Conservation (phyloP, 192 early-diverging fungal genomes). For the Chytriomyces hyalinus region DNA sequence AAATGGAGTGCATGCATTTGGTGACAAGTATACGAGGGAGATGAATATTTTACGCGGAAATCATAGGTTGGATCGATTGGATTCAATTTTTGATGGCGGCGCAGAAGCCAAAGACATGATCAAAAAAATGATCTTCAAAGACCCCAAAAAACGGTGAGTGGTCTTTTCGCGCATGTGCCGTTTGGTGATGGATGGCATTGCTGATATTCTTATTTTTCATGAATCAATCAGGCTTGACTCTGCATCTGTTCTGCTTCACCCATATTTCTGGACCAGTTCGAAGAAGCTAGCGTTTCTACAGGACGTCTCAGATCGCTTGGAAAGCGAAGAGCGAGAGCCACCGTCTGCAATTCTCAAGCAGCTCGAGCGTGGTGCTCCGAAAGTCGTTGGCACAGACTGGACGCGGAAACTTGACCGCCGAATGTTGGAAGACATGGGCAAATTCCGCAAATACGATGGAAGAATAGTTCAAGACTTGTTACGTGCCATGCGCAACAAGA, state of each 20-base stretch:
- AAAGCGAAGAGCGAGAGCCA: constrained; percentile 81
- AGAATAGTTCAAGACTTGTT: constrained; percentile 82
- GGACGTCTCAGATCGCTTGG: constrained; percentile 94
- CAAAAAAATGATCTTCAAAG: constrained; percentile 81
- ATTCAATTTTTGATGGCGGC: constrained; percentile 71
- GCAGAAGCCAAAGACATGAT: constrained; percentile 91
- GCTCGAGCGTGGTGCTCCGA: constrained; percentile 65
- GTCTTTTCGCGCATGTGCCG: background rate
- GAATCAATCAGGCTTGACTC: constrained; percentile 70
- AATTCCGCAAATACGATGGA: constrained; percentile 93
- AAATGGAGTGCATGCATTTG: constrained; percentile 93
- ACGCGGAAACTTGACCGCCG: constrained; percentile 71
- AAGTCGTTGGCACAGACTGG: constrained; percentile 79
- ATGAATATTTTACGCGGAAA: constrained; percentile 82
- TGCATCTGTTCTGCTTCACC: constrained; percentile 79
- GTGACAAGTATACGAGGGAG: constrained; percentile 88
- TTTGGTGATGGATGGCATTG: background rate
- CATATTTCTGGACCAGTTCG: constrained; percentile 92
- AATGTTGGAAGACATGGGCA: constrained; percentile 81
- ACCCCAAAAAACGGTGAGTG: constrained; percentile 70
- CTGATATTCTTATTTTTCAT: background rate
- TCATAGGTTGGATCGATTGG: constrained; percentile 75
- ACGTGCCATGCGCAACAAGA: constrained; percentile 93
- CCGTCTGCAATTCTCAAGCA: constrained; percentile 66
- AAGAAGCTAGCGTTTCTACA: constrained; percentile 88